Evolutionary conservation across 2,329 filamentous ascomycete genomes (phyloP).

Genomic region (Penicillium janthinellum): DNA sequence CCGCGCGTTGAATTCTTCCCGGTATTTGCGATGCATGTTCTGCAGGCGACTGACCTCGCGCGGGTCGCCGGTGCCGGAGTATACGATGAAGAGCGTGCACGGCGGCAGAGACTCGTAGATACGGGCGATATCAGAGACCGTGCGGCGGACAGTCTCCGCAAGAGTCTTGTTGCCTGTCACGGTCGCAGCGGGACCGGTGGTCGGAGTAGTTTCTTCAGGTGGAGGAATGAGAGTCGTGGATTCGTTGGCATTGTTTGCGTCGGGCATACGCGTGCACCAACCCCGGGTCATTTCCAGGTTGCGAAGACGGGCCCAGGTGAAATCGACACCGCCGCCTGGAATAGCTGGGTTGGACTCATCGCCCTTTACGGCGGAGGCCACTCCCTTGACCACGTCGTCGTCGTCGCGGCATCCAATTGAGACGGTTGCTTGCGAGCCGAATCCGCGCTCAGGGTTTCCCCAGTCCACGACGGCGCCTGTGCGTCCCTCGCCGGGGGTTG

Average conservation of each 20-base stretch:
- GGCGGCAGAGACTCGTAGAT: conserved; percentile 60
- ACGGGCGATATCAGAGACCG: conserved; percentile 52
- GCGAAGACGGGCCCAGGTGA: conserved; percentile 64
- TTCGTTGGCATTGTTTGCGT: conserved; percentile 48
- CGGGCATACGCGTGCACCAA: conserved; percentile 58
- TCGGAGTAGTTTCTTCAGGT: conserved; percentile 29
- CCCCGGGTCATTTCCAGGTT: conserved; percentile 62
- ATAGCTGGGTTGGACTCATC: conserved; percentile 48
- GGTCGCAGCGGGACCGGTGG: conserved; percentile 9
- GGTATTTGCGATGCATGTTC: conserved; percentile 57
- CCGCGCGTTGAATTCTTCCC: conserved; percentile 59
- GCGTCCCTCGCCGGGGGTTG: conserved; percentile 30
- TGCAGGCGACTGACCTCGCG: conserved; percentile 59
- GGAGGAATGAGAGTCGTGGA: conserved; percentile 33
- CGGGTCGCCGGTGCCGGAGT: conserved; percentile 66
- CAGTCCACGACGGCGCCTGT: conserved; percentile 76
- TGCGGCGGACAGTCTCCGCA: conserved; percentile 51
- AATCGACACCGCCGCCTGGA: conserved; percentile 58
- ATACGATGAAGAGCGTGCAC: conserved; percentile 64
- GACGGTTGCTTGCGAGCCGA: conserved; percentile 58
- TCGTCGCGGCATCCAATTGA: conserved; percentile 61
- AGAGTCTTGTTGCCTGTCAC: conserved; percentile 36
- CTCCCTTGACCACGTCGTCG: conserved; percentile 57
- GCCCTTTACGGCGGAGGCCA: conserved; percentile 56
- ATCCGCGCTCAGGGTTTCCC: conserved; percentile 71